Percentiles rank a stretch among this genome's conserved stretches.
phyloP scores from a whole-genome alignment of 1,284 basidiomycete species.

The Mycena sp. region DNA sequence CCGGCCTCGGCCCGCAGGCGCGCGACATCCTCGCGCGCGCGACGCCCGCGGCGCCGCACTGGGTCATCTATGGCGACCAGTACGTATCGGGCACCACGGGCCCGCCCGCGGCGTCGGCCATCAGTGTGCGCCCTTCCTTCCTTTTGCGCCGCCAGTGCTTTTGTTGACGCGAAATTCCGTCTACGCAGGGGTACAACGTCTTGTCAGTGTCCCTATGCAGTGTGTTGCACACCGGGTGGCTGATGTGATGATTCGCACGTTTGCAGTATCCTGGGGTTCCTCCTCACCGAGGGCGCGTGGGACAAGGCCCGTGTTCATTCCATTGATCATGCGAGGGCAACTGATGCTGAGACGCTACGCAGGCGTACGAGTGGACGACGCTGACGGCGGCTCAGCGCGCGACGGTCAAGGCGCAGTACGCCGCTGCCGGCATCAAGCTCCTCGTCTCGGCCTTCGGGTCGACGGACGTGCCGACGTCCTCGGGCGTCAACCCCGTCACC shows the following conservation, averaged over 20 bases:
- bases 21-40: constrained; percentile 52
- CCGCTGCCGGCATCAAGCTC: constrained; percentile 63
- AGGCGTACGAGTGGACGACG: constrained; percentile 50
- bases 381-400: constrained; percentile 53
- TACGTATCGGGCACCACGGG: constrained; percentile 51
- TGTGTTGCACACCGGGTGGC: neutral
- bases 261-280: constrained; percentile 57
- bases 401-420: constrained; percentile 57
- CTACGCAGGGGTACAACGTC: constrained; percentile 50
- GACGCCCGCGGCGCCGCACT: constrained; percentile 56
- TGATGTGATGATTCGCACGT: neutral
- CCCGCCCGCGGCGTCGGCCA: constrained; percentile 52
- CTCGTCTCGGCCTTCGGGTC: constrained; percentile 67
- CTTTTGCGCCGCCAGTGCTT: neutral
- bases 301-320: constrained; percentile 50
- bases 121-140: constrained; percentile 43
- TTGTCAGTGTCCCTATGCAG: constrained; percentile 41
- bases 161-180: neutral
- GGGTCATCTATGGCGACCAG: constrained; percentile 59
- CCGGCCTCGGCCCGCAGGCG: constrained; percentile 43
- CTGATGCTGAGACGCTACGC: neutral
- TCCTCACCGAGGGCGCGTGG: constrained; percentile 57
- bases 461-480: constrained; percentile 59
- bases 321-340: neutral
- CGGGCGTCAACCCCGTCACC: constrained; percentile 52